Evolutionary conservation across 2,329 filamentous ascomycete genomes (phyloP), one percentile per base, ranked within the genome.

Genomic region (Colletotrichum kahawae): DNA sequence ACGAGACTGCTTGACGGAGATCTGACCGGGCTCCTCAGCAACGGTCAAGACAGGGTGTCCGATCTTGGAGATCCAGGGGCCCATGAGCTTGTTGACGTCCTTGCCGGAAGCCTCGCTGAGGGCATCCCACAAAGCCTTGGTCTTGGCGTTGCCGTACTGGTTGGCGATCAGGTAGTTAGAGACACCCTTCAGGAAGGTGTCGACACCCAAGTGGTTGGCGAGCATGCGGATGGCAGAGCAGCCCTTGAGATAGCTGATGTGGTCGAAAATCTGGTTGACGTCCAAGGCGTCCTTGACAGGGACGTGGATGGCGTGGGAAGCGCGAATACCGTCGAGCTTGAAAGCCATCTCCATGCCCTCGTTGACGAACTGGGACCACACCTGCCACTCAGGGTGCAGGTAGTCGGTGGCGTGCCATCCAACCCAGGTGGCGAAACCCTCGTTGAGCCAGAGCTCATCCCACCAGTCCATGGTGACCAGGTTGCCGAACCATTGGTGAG

Each of bases 391-490:
- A 4, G 97, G 97, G 84, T 98, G 95, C 70, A 98, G 92, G 82
- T 97, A 91, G 82, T 98, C 95, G 74, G 96, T 92, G 12, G 95
- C 96, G 76, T 96, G 90, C 96, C 96, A 99, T 67, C 96, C 97
- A 57, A 98, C 96, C 96, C 96, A 98, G 4, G 97, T 99, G 56
- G 97, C 97, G 82, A 99, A 99, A 14, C 96, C 96, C 85, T 98
- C 96, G 81, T 98, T 98, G 67, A 98, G 90, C 95, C 95, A 98
- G 54, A 97, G 90, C 86, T 97, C 94, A 82, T 93, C 95, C 95
- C 95, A 97, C 95, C 95, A 98, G 83, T 98, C 95, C 95, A 98
- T 98, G 7, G 96, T 98, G 57, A 98, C 95, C 13, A 98, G 90
- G 83, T 98, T 97, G 48, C 95, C 95, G 80, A 98, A 98, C 96